Base-by-base conservation (phyloP, 495 filamentous ascomycete genomes). In the Penicillium herquei region DNA sequence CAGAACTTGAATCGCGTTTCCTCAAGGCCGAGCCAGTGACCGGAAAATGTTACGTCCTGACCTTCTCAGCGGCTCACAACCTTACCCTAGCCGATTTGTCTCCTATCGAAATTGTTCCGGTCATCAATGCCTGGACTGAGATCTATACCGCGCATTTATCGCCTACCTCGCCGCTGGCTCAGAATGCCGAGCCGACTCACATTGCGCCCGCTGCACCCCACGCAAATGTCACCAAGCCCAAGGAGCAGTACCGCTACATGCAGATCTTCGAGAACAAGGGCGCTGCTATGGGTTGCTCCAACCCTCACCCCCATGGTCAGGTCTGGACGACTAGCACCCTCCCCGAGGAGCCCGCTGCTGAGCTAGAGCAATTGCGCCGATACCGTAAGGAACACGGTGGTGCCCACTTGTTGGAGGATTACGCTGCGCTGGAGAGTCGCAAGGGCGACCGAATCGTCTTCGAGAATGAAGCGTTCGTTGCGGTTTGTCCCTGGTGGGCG, bases 221-320 rank as follows among this genome's bases (percentile, higher is more conserved):
- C 58, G 55, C 72, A 66, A 65, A 67, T 65, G 13, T 78, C 62
- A 49, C 70, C 14, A 74, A 77, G 33, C 84, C 91, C 6, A 85
- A 82, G 44, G 81, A 88, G 52, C 92, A 97, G 70, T 91, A 95
- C 63, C 84, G 86, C 44, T 98, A 96, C 72, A 97, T 98, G 92
- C 94, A 98, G 71, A 97, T 98, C 59, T 98, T 98, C 57, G 94
- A 98, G 74, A 98, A 98, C 78, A 98, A 98, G 76, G 94, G 94
- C 44, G 86, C 89, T 0, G 90, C 94, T 5, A 98, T 98, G 94
- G 94, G 94, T 32, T 98, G 94, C 80, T 98, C 94, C 3, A 98
- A 98, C 70, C 95, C 94, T 7, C 94, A 98, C 72, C 94, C 94
- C 0, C 94, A 98, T 72, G 92, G 94, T 47, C 94, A 98, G 66